A percentile compares a stretch with the other conserved stretches of the same genome.
These are phyloP conservation scores for Penicillium malachiteum DNA, from an alignment of 495 filamentous ascomycete species.

Conservation along the genomic window DNA sequence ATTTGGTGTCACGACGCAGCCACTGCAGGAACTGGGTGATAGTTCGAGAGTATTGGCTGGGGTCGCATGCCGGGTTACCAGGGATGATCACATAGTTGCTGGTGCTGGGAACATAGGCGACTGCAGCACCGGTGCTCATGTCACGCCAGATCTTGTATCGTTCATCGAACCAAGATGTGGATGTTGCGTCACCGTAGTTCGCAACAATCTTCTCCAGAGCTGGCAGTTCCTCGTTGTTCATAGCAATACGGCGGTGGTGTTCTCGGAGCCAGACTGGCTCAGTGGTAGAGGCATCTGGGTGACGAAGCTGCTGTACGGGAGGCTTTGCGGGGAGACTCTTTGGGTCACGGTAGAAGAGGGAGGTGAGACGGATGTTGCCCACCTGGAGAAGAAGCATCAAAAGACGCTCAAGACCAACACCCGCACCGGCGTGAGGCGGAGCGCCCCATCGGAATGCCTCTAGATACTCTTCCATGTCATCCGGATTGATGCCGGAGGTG, in stretches of 20 bases:
- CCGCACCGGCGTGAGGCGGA: slow-evolving; percentile 86
- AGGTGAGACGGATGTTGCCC: slow-evolving; percentile 85
- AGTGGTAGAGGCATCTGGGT: slow-evolving; percentile 76
- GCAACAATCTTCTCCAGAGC: slow-evolving; percentile 77
- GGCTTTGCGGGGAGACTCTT: slow-evolving; percentile 67
- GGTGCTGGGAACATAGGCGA: slow-evolving; percentile 71
- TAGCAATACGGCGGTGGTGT: slow-evolving; percentile 33
- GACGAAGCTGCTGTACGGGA: slow-evolving; percentile 56
- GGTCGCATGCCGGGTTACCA: slow-evolving; percentile 77
- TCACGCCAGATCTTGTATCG: slow-evolving; percentile 83
- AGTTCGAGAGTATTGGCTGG: slow-evolving; percentile 65
- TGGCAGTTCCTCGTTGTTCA: slow-evolving; percentile 56
- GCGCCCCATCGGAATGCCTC: slow-evolving; percentile 85
- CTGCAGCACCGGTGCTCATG: slow-evolving; percentile 69
- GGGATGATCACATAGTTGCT: slow-evolving; percentile 74
- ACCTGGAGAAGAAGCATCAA: slow-evolving; percentile 80
- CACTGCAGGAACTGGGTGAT: slow-evolving; percentile 70
- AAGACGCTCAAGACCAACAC: slow-evolving; percentile 85
- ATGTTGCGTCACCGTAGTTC: slow-evolving; percentile 87
- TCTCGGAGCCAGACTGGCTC: slow-evolving; percentile 58
- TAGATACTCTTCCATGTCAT: slow-evolving; percentile 81
- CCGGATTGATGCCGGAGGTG: slow-evolving; percentile 69
- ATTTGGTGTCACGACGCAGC: slow-evolving; percentile 66
- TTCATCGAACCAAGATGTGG: slow-evolving; percentile 83
- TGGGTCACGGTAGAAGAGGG: slow-evolving; percentile 81